Evolutionary conservation across 768 basidiomycete species (phyloP), one percentile per base, ranked within the genome.

Genomic region (Brasilioporus rufonigricans): DNA sequence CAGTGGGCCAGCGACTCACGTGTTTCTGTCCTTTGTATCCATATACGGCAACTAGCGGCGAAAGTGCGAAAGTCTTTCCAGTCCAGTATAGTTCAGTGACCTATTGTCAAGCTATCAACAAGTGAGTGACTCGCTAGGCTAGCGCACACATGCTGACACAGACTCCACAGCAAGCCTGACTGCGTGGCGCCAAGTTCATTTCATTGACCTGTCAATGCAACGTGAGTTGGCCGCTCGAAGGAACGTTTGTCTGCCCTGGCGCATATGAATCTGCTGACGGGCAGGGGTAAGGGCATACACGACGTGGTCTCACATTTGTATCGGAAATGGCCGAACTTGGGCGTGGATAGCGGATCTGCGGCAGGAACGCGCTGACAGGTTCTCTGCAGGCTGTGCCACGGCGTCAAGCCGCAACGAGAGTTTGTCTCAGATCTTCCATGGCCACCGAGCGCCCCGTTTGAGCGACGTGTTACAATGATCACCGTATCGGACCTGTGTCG

Each of bases 401-500:
- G 60, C 59, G 55, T 44, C 49, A 55, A 56, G 29, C 48, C 47
- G 46, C 50, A 44, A 40, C 46, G 53, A 58, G 44, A 32, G 36
- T 21, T n/a, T 39, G 40, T 38, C 18, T 14, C 11, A 44, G 53
- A 51, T 59, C 65, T 65, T 62, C 52, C 55, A 59, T 55, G 55
- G 26, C 1, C 26, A 48, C 18, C 26, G 32, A 29, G 35, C 32
- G 53, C 44, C 38, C 51, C 59, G 65, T 67, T 62, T 60, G 65
- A 64, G 52, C n/a, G n/a, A n/a, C n/a, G n/a, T n/a, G n/a, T n/a
- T n/a, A n/a, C 35, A 60, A 64, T 56, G 57, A 61, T 63, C 53
- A 32, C 59, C 56, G 56, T 49, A 47, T 62, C 67, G 33, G 56
- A 54, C 60, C 56, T 61, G 58, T 60, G 57, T 69, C 68, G 69